Base-by-base conservation (phyloP, 1,284 basidiomycete species). In the Omphalotus olearius region DNA sequence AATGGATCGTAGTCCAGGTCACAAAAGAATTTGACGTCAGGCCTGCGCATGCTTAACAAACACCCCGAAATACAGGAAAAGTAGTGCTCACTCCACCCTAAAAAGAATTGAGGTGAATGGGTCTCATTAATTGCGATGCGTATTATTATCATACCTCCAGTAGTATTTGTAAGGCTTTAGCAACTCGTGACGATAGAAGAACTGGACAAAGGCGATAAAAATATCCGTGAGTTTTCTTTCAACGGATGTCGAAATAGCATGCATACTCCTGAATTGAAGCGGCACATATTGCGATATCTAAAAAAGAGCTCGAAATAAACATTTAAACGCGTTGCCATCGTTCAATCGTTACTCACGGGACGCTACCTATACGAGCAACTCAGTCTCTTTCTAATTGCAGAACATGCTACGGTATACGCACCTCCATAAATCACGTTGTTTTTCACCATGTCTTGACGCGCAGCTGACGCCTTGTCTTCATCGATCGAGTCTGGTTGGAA, bases 1-100 rank as follows among this genome's bases (percentile, higher is more conserved):
- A 96, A 95, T 4, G 93, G 93, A 66, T 97, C 87, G 63, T 88
- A 90, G 59, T 90, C 82, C 52, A 94, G 65, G 60, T 95, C 91
- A 62, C 92, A 95, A 72, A 86, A 92, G 66, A 90, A 85, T 62
- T 86, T 86, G 68, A 94, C 81, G 60, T 83, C 80, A 10, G 92
- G 93, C 62, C 85, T 88, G 42, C 37, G 11, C 30, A 43, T 30
- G 38, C 33, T 48, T 25, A 45, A 51, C 6, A 50, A 42, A 3
- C 10, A 47, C 7, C 17, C 23, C 53, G 7, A 47, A n/a, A 54
- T 50, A 42, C 11, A 46, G 35, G 18, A 7, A 35, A 44, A 33
- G 18, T 17, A 16, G 40, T 37, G 62, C 75, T 61, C 57, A 80
- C 77, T 90, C 83, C 40, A 88, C 77, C 38, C 85, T 53, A 44